A percentile compares a stretch with the other conserved stretches of the same genome.
Evolutionary conservation across 2,329 filamentous ascomycete species (phyloP).

Genomic region (Biscogniauxia sp.): DNA sequence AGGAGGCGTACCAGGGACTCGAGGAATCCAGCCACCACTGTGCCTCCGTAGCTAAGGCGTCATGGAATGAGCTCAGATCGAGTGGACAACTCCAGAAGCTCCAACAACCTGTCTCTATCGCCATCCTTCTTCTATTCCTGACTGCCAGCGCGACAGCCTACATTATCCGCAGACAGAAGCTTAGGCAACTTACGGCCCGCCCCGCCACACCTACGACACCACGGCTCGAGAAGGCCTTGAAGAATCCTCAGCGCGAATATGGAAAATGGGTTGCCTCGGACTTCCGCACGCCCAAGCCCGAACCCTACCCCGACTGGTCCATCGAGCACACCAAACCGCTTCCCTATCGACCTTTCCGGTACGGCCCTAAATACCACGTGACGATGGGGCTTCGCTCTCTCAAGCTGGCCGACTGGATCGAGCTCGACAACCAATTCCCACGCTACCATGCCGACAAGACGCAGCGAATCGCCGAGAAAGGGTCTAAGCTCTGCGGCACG

Average conservation of each 20-base stretch:
- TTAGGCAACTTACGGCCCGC: slow-evolving; percentile 9
- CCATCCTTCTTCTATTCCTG: slow-evolving; percentile 17
- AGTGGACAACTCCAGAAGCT: slow-evolving; percentile 6
- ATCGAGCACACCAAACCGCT: slow-evolving; percentile 67
- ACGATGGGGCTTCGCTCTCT: slow-evolving; percentile 75
- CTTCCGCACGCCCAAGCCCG: slow-evolving; percentile 27
- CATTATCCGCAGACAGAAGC: slow-evolving; percentile 15
- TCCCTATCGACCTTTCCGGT: slow-evolving; percentile 74
- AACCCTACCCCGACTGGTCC: slow-evolving; percentile 67
- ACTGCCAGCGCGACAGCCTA: slow-evolving; percentile 16
- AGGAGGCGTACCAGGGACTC: slow-evolving; percentile 13
- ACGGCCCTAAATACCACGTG: slow-evolving; percentile 73
- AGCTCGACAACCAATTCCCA: slow-evolving; percentile 77
- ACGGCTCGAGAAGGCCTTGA: slow-evolving; percentile 26
- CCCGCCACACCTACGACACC: slow-evolving; percentile 24
- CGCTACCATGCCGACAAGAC: slow-evolving; percentile 72
- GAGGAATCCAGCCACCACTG: slow-evolving; percentile 13
- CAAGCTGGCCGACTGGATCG: slow-evolving; percentile 74
- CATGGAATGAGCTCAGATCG: slow-evolving; percentile 9
- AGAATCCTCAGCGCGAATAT: slow-evolving; percentile 20
- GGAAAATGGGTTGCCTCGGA: slow-evolving; percentile 30
- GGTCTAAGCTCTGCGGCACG: slow-evolving; percentile 65
- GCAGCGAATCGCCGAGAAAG: slow-evolving; percentile 64
- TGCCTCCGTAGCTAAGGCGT: slow-evolving; percentile 13
- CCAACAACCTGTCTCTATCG: slow-evolving; percentile 10